Evolutionary conservation across 768 basidiomycete species (phyloP).

Genomic region (Boletus huronensis): DNA sequence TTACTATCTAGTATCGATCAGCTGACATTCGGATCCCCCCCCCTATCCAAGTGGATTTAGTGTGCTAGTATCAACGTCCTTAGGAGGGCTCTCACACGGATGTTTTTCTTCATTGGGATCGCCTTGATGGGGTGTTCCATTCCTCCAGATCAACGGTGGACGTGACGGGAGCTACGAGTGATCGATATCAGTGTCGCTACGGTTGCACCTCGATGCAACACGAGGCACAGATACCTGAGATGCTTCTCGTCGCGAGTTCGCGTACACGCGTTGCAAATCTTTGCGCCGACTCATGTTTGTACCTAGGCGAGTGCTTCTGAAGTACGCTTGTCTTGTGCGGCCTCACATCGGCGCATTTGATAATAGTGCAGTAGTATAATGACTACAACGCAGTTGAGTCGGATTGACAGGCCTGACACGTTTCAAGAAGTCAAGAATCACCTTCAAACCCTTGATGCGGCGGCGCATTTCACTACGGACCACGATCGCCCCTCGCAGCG

Average conservation of each 20-base stretch:
- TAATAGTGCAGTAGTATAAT: background rate
- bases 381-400: background rate
- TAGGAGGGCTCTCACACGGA: background rate
- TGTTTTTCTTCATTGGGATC: background rate
- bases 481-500: constrained; percentile 11
- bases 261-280: background rate
- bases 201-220: background rate
- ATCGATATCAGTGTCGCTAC: background rate
- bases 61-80: background rate
- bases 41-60: background rate
- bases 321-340: too few species aligned
- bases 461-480: constrained; percentile 7
- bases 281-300: background rate
- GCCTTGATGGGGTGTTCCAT: background rate
- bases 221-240: background rate
- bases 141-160: constrained; percentile 4
- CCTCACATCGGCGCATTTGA: background rate
- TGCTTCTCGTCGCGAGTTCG: background rate
- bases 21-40: background rate
- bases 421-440: constrained; percentile 12
- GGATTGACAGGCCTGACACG: constrained; percentile 6
- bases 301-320: background rate
- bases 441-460: background rate
- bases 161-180: background rate
- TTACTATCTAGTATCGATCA: background rate